Percentiles rank a stretch among this genome's conserved stretches.
These are phyloP conservation scores for Lyophyllum semitale DNA, from an alignment of 768 basidiomycete species.

Conservation along the genomic window DNA sequence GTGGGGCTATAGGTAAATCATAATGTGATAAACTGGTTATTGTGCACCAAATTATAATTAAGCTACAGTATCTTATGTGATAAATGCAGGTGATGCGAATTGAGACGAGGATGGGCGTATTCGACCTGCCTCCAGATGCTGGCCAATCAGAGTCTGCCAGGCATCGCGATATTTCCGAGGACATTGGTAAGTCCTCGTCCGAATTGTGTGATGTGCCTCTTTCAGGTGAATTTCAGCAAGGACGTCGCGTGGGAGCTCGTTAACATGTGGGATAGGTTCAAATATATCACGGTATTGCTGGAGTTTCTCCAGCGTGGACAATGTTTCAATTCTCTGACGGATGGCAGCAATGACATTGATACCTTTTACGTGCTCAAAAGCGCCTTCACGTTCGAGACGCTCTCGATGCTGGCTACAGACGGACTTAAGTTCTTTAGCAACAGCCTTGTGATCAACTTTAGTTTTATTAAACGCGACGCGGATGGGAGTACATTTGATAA, in stretches of 20 bases:
- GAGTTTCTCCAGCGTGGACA: neutral
- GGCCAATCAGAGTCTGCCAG: slow-evolving; percentile 32
- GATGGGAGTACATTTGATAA: neutral
- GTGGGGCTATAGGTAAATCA: too few relatives aligned
- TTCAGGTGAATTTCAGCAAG: slow-evolving; percentile 25
- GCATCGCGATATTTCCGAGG: slow-evolving; percentile 32
- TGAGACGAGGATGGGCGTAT: slow-evolving; percentile 27
- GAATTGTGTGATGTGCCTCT: slow-evolving; percentile 25
- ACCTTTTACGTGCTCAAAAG: neutral
- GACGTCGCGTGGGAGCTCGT: slow-evolving; percentile 22
- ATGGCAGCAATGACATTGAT: neutral
- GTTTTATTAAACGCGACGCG: neutral
- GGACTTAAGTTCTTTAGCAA: neutral
- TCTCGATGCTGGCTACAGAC: neutral
- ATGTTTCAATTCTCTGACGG: neutral
- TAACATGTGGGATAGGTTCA: slow-evolving; percentile 26
- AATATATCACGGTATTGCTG: slow-evolving; percentile 23
- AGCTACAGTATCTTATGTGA: too few relatives aligned
- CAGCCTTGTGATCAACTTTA: neutral
- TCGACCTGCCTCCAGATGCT: slow-evolving; percentile 32
- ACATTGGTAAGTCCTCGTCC: slow-evolving; percentile 28
- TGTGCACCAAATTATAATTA: too few relatives aligned
- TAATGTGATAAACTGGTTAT: too few relatives aligned
- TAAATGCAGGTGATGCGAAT: too few relatives aligned
- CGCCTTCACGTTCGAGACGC: neutral